Base-by-base conservation (phyloP, 805 yeast species). In the Diddensiella caesifluorescens region DNA sequence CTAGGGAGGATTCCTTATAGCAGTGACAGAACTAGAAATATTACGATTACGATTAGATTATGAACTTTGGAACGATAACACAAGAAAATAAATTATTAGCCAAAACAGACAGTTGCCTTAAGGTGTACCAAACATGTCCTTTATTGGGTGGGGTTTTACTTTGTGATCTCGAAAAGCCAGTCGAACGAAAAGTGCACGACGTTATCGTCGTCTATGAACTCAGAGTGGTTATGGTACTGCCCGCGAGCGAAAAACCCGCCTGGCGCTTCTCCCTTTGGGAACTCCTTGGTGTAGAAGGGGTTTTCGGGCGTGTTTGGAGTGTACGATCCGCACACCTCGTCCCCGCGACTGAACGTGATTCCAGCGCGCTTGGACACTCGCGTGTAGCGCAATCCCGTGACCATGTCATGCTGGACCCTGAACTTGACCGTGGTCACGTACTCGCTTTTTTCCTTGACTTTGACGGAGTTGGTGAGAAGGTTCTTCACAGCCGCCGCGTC, bases 231-330 rank as follows among this genome's bases (percentile, higher is more conserved):
- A 33, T 80, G 74, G 66, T 86, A 89, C 37, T 76, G 71, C 29
- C 96, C 96, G 63, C 97, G 77, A 2, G 92, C 95, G 49, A 89
- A 63, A 61, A 89, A 62, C 1, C 97, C 97, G 35, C 86, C 73
- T 27, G 97, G 97, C 4, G 96, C 96, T 62, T 87, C 95, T 46
- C 83, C 88, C 56, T 75, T 77, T 3, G 77, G 74, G 32, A 75
- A 61, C 42, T 70, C 72, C 64, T 47, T 52, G 39, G 77, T 85
- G 59, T 84, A 88, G 59, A 62, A 81, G 5, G 95, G 95, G 57
- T 81, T 84, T 32, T 76, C 85, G 44, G 67, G 70, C 3, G 96
- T 87, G 61, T 77, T 84, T 53, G 97, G 97, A 6, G 95, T 89
- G 61, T 80, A 89, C 3, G 92, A 80, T 3, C 97, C 97, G 59